phyloP scores from a whole-genome alignment of 176 grass and related monocot genomes.

The Carex kokanica region DNA sequence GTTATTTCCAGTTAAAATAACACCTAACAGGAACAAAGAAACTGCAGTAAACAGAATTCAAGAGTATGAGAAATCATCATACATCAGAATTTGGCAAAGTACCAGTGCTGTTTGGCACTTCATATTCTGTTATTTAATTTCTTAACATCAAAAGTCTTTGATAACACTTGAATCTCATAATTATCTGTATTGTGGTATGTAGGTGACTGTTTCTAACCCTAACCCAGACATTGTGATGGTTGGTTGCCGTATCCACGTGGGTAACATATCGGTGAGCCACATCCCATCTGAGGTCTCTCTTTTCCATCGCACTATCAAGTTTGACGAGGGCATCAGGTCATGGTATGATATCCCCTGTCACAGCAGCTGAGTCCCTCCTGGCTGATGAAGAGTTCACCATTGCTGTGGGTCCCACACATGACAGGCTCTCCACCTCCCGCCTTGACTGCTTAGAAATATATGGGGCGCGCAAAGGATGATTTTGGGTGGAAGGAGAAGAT shows the following conservation, averaged over 20 bases:
- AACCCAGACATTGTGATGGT: slow-evolving; percentile 93
- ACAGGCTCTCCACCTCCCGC: slow-evolving; percentile 63
- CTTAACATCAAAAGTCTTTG: neutral
- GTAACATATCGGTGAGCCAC: slow-evolving; percentile 74
- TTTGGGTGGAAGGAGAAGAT: slow-evolving; percentile 99
- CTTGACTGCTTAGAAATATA: slow-evolving; percentile 92
- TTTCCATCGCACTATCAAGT: slow-evolving; percentile 80
- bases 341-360: slow-evolving; percentile 98
- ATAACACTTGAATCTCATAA: neutral
- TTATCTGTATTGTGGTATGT: slow-evolving; percentile 24
- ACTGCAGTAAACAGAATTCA: neutral
- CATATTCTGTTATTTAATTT: slow-evolving; percentile 26
- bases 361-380: slow-evolving; percentile 80
- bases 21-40: neutral
- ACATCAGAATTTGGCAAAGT: slow-evolving; percentile 26
- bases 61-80: neutral
- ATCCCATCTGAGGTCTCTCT: slow-evolving; percentile 83
- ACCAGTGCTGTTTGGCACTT: slow-evolving; percentile 22
- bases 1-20: neutral
- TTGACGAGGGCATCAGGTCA: slow-evolving; percentile 82
- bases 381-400: slow-evolving; percentile 93
- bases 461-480: slow-evolving; percentile 86
- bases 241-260: slow-evolving; percentile 91
- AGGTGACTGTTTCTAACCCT: slow-evolving; percentile 78
- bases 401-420: slow-evolving; percentile 62